Conservation (phyloP, 768 basidiomycete species). For the Pleurotus pulmonarius region DNA sequence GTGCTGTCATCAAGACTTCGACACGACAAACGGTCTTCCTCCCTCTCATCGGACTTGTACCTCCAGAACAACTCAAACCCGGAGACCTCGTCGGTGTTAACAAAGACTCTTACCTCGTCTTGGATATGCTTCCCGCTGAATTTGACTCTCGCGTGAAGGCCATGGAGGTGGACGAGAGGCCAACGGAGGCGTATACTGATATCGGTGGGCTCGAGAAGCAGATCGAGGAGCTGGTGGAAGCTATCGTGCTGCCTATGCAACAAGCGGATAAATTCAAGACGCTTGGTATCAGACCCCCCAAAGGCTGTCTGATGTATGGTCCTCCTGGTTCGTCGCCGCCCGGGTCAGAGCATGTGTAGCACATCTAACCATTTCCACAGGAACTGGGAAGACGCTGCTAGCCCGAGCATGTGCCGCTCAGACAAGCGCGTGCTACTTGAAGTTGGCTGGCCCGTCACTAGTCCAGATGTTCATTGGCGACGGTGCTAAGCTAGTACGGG, state of each 20-base stretch:
- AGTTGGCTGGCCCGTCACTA: conserved; percentile 94
- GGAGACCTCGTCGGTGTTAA: conserved; percentile 97
- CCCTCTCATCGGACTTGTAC: conserved; percentile 95
- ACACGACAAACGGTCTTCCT: conserved; percentile 99
- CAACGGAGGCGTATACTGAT: conserved; percentile 95
- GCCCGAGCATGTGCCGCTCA: conserved; percentile 98
- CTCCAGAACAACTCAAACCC: conserved; percentile 85
- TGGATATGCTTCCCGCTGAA: conserved; percentile 94
- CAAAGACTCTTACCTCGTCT: conserved; percentile 96
- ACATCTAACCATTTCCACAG: conserved; percentile 21
- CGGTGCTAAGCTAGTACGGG: conserved; percentile 97
- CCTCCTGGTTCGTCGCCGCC: conserved; percentile 70
- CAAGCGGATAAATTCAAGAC: conserved; percentile 98
- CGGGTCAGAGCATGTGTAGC: neutral
- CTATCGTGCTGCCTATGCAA: conserved; percentile 97
- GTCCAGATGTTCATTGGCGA: conserved; percentile 99
- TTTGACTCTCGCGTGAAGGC: conserved; percentile 98
- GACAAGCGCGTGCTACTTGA: conserved; percentile 96
- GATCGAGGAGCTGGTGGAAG: conserved; percentile 97
- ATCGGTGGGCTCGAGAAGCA: conserved; percentile 99
- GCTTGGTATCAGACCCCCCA: conserved; percentile 95
- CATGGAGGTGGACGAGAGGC: conserved; percentile 99
- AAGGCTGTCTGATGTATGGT: conserved; percentile 98
- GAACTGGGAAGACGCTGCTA: conserved; percentile 96
- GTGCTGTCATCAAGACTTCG: conserved; percentile 98